Conservation (phyloP, 225 moss, liverwort and hornwort species). For the Ulota crispa region DNA sequence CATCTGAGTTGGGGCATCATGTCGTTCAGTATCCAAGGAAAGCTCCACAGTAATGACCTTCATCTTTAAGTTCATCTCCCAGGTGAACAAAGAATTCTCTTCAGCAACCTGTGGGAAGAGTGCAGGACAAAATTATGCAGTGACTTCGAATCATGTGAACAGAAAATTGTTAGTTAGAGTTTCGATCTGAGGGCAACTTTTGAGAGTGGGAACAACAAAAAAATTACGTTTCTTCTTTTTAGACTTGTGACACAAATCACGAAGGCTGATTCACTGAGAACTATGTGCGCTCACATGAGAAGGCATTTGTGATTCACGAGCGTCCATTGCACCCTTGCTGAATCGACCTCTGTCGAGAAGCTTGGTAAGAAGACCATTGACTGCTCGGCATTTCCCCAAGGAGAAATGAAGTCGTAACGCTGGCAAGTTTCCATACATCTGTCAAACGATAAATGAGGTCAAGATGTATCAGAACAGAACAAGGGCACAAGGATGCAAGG, state of each 20-base stretch:
- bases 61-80: conserved; percentile 68
- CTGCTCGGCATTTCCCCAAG: conserved; percentile 65
- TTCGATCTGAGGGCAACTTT: not conserved
- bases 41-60: conserved; percentile 71
- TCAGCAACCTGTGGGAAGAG: conserved; percentile 31
- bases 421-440: conserved; percentile 75
- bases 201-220: not conserved
- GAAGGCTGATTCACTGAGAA: not conserved
- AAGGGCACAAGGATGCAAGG: not conserved
- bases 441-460: conserved; percentile 16
- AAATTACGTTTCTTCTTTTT: not conserved
- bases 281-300: conserved; percentile 28
- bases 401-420: conserved; percentile 70
- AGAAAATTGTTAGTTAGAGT: not conserved
- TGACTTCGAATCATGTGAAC: conserved; percentile 1
- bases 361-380: conserved; percentile 58
- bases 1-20: conserved; percentile 27
- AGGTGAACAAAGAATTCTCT: conserved; percentile 31
- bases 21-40: conserved; percentile 50
- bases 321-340: conserved; percentile 24
- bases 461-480: conserved; percentile 19
- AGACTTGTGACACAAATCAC: conserved; percentile 5
- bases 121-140: conserved; percentile 1
- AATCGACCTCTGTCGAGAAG: conserved; percentile 40
- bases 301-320: conserved; percentile 27